Conservation (phyloP, 2,329 filamentous ascomycete genomes). For the Paecilomyces dactylethromorphus region DNA sequence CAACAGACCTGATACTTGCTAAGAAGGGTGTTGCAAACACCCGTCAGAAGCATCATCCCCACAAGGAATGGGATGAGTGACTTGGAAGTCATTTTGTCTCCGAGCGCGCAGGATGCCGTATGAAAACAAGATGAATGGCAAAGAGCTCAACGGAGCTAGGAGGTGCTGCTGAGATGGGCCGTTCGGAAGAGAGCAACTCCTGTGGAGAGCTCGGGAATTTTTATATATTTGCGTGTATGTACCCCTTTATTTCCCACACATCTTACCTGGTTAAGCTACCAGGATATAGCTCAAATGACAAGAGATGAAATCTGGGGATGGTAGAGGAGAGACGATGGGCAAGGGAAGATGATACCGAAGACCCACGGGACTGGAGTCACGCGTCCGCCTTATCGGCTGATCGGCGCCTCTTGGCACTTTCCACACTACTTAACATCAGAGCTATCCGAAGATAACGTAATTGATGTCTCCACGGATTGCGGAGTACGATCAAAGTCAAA, state of each 20-base stretch:
- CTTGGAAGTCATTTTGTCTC: conserved; percentile 58
- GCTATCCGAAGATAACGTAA: too few relatives aligned
- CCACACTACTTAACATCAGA: neutral
- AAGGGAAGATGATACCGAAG: neutral
- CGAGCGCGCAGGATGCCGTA: neutral
- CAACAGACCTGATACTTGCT: conserved; percentile 83
- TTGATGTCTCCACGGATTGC: too few relatives aligned
- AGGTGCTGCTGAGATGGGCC: neutral
- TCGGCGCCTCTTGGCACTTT: neutral
- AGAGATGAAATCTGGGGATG: neutral
- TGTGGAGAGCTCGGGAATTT: neutral
- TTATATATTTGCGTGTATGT: neutral
- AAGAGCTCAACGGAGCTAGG: neutral
- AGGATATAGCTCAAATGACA: neutral
- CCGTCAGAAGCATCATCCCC: conserved; percentile 92
- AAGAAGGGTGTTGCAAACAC: conserved; percentile 92
- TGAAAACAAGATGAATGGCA: neutral
- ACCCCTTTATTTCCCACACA: neutral
- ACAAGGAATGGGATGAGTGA: conserved; percentile 77
- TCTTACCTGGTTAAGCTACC: neutral
- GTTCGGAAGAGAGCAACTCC: neutral
- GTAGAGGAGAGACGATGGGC: neutral
- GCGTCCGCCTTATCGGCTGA: neutral
- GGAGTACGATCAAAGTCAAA: too few relatives aligned
- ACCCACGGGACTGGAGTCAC: neutral